Evolutionary conservation across 805 yeast species (phyloP), one percentile per base, ranked within the genome.

Genomic region (Saturnispora gosingensis): DNA sequence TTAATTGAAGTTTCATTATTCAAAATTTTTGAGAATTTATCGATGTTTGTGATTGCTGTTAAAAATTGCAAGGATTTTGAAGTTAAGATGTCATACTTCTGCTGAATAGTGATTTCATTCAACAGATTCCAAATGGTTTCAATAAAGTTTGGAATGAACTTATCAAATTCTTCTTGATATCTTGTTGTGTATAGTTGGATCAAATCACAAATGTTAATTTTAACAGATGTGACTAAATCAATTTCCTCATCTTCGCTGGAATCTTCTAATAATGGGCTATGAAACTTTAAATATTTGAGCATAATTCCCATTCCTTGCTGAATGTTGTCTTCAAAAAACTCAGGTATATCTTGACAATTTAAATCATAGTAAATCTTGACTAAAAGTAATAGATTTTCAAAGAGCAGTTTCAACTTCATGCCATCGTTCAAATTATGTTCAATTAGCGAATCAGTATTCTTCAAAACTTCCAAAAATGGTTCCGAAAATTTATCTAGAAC

Each of bases 301-400:
- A 90, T 73, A 28, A 90, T 77, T 5, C 74, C 73, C 93, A 95
- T 87, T 50, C 95, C 89, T 16, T 69, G 71, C 40, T 75, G 71
- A 67, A 93, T 70, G 65, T 93, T 78, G 68, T 93, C 98, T 69
- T 95, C 99, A 65, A 93, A 93, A 64, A 91, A 93, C 68, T 90
- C 99, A 1, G 99, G 99, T 50, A 93, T 84, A 68, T 93, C 99
- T 70, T 95, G 99, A 68, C 97, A 91, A 67, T 93, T 93, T 61
- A 93, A 79, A 66, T 93, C 99, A 64, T 82, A 88, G 68, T 87
- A 95, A 36, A 95, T 79, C 64, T 93, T 91, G 35, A 85, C 68
- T 50, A 90, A 73, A 22, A 89, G 68, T 48, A 84, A 70, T 58
- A 90, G 67, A 52, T 85, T 86, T 32, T 85, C 91, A 58, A 88